Percentiles rank a stretch among this genome's conserved stretches.
Conservation (phyloP, 2,329 filamentous ascomycete genomes). For the Lasiodiplodia citricola region DNA sequence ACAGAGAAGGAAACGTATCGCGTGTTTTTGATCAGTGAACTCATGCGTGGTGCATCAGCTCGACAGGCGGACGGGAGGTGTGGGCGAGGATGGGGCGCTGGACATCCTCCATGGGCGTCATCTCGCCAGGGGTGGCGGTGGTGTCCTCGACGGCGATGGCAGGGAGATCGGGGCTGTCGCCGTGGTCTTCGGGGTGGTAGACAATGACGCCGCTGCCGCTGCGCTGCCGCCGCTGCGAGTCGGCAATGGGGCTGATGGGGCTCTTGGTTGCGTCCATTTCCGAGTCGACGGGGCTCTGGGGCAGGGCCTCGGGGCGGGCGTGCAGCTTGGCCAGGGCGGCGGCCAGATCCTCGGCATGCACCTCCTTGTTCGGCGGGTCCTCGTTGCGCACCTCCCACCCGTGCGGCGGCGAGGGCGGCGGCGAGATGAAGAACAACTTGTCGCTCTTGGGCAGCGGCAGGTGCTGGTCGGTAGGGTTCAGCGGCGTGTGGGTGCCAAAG, state of each 20-base stretch:
- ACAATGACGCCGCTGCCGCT: constrained; percentile 65
- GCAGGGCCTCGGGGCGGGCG: constrained; percentile 37
- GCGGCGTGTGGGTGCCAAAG: constrained; percentile 45
- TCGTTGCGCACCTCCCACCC: constrained; percentile 69
- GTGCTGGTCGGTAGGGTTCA: constrained; percentile 47
- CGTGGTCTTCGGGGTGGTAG: constrained; percentile 67
- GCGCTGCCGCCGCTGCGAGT: constrained; percentile 35
- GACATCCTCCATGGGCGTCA: constrained; percentile 31
- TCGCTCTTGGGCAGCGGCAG: constrained; percentile 58
- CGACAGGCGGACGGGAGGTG: constrained; percentile 46
- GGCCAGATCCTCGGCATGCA: constrained; percentile 67
- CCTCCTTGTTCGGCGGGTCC: constrained; percentile 69
- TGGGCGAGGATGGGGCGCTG: constrained; percentile 29
- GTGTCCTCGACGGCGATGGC: constrained; percentile 70
- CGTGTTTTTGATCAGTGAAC: neutral
- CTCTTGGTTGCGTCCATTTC: constrained; percentile 36
- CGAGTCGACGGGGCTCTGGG: constrained; percentile 31
- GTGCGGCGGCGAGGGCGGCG: constrained; percentile 67
- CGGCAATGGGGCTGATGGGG: constrained; percentile 31
- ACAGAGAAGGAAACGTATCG: constrained; percentile 1
- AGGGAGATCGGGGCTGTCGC: constrained; percentile 63
- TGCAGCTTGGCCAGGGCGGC: constrained; percentile 60
- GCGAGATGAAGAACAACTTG: constrained; percentile 70
- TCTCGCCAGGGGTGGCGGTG: constrained; percentile 54
- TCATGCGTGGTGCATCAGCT: constrained; percentile 39